phyloP scores from a whole-genome alignment of 805 yeast species.

The Starmerella etchellsii region DNA sequence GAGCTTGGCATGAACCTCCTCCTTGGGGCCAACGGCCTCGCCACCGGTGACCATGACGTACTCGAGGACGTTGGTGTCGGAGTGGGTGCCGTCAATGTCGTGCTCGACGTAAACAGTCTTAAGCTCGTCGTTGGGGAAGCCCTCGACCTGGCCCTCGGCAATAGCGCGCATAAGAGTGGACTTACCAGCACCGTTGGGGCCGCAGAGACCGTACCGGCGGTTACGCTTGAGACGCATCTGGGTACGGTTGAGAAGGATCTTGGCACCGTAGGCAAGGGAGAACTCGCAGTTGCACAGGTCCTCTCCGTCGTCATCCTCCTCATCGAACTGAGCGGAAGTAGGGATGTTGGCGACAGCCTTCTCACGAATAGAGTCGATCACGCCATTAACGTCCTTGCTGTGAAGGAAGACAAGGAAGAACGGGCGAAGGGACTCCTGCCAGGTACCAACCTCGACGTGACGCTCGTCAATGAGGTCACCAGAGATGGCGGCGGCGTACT shows the following conservation, averaged over 20 bases:
- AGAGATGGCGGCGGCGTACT: constrained; percentile 88
- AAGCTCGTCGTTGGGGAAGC: constrained; percentile 99
- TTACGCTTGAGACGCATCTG: constrained; percentile 90
- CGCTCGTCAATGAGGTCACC: constrained; percentile 99
- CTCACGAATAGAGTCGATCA: constrained; percentile 90
- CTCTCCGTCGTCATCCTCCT: constrained; percentile 97
- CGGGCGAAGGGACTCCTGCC: constrained; percentile 82
- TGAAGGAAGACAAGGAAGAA: constrained; percentile 93
- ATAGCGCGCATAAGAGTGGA: constrained; percentile 96
- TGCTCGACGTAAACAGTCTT: constrained; percentile 99
- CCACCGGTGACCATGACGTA: constrained; percentile 78
- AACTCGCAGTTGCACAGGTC: constrained; percentile 99
- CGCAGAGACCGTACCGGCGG: constrained; percentile 97
- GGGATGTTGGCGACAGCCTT: constrained; percentile 97
- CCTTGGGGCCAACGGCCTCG: constrained; percentile 65
- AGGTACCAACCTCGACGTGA: constrained; percentile 78
- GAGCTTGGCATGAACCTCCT: constrained; percentile 60
- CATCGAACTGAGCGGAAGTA: constrained; percentile 75
- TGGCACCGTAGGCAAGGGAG: constrained; percentile 99
- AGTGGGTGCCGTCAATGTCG: constrained; percentile 97
- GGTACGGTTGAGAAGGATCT: constrained; percentile 98
- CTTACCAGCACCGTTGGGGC: constrained; percentile 99
- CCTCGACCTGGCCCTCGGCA: constrained; percentile 97
- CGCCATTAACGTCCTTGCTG: constrained; percentile 78
- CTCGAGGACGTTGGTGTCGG: constrained; percentile 87